Base-by-base conservation (phyloP, 495 filamentous ascomycete species). In the Schizothecium vesticola region DNA sequence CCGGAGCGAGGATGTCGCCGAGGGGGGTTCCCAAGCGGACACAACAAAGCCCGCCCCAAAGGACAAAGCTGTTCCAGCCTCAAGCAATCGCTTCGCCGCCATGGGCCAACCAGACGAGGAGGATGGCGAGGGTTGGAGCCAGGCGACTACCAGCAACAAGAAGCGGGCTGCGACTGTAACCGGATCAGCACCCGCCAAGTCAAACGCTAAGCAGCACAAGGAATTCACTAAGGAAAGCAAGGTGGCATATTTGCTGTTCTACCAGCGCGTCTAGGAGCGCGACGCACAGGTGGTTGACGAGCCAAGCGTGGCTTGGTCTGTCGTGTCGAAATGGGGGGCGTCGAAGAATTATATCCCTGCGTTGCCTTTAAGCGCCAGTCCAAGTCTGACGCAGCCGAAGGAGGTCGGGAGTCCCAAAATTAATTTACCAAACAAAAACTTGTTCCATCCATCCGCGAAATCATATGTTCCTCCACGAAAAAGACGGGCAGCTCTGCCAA, bases 171-270 rank as follows among this genome's bases (percentile, higher is more conserved):
- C 81, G 29, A 85, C 85, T 22, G 84, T 84, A 36, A 93, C 91
- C 67, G 90, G 90, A 13, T 70, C 75, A 70, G 64, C 74, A 22
- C 28, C 77, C 9, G 71, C 74, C 60, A 63, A 72, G n/a, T 73
- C 81, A 61, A 87, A 78, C 66, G 83, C 86, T 12, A 90, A 90
- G 73, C 82, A 84, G 72, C 86, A 87, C 19, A 91, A 89, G 77
- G 90, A 89, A 71, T 89, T 86, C 28, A 83, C 91, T 69, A 92
- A 90, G 79, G 96, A 97, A 75, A 96, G 92, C 82, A 97, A 96
- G 82, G 94, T 97, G 64, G 95, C 95, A 16, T 99, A 99, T 79
- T 86, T 99, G 68, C 79, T 99, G 76, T 96, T 99, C 80, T 99
- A 99, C 77, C 89, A 97, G 81, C 88, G 86, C 69, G 87, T 97